Evolutionary conservation across 1,284 basidiomycete species (phyloP), one percentile per base, ranked within the genome.

Genomic region (Trichosporon faecale): DNA sequence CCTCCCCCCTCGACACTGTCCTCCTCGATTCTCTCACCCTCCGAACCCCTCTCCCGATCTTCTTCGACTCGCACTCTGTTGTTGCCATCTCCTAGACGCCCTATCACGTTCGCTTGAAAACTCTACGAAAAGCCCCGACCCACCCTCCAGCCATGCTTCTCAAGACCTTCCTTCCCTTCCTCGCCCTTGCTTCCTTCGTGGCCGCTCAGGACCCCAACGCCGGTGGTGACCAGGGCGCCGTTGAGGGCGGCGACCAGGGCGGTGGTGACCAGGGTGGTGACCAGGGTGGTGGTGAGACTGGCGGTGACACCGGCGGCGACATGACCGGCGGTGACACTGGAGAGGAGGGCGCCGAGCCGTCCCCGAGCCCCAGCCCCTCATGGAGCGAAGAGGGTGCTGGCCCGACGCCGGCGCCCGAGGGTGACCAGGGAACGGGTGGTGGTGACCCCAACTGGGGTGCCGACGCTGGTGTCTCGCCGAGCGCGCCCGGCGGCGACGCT

Each of bases 381-480:
- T 31, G 16, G 25, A 25, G 40, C 21, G 44, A 44, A 9, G 63
- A 55, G 44, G 3, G 3, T 23, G 52, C 49, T 5, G 31, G 14
- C 4, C 64, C 37, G 40, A 65, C 31, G 33, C 52, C 44, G 21
- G 57, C 57, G 57, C 27, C 65, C 40, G 60, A 16, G 9, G 57
- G 35, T 21, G 55, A 46, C 55, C n/a, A n/a, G n/a, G n/a, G n/a
- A n/a, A 23, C 61, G 12, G 61, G 29, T 11, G 49, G 29, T n/a
- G 49, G 2, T 29, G 44, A 44, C 64, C 16, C 5, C n/a, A 21
- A 25, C 52, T 12, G 16, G 21, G 21, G 18, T 21, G 33, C 23
- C 18, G 25, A 68, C 5, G 76, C 78, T 23, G 73, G 73, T 27
- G 70, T 76, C 79, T 83, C 78, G 81, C 87, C 82, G 25, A 79